Conservation (phyloP, 805 yeast species). For the Ogataea pini region DNA sequence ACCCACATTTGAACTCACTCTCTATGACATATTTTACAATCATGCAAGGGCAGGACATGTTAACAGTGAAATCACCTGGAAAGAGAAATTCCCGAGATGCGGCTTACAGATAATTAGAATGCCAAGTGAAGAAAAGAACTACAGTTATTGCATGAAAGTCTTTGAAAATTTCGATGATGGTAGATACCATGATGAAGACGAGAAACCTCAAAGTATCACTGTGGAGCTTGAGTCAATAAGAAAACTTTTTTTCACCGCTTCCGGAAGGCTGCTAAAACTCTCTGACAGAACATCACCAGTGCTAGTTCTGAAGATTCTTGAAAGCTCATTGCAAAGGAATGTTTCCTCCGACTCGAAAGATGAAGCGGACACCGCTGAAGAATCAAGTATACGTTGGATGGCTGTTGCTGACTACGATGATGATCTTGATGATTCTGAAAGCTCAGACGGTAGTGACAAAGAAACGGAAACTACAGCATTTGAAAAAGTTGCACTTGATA, state of each 20-base stretch:
- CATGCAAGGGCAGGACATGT: constrained; percentile 38
- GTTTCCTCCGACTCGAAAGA: constrained; percentile 1
- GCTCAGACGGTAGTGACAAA: constrained; percentile 29
- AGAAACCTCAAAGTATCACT: constrained; percentile 36
- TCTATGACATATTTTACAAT: constrained; percentile 65
- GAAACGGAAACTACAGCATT: not conserved
- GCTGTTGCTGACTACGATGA: constrained; percentile 47
- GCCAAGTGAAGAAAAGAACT: constrained; percentile 27
- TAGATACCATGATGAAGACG: constrained; percentile 65
- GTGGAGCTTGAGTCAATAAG: constrained; percentile 45
- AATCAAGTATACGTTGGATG: constrained; percentile 43
- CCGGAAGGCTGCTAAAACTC: constrained; percentile 62
- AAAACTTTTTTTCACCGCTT: constrained; percentile 65
- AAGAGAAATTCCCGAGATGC: constrained; percentile 66
- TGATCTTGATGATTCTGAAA: constrained; percentile 18
- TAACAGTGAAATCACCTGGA: constrained; percentile 60
- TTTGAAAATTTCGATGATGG: constrained; percentile 67
- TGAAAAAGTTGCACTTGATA: constrained; percentile 15
- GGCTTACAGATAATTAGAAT: constrained; percentile 42
- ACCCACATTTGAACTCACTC: constrained; percentile 55
- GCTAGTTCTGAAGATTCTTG: constrained; percentile 53
- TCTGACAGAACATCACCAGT: constrained; percentile 68
- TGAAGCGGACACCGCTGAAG: constrained; percentile 10
- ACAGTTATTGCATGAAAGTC: constrained; percentile 47
- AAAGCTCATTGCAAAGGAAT: constrained; percentile 17